A percentile compares a stretch with the other conserved stretches of the same genome.
Evolutionary conservation across 495 filamentous ascomycete species (phyloP).

Genomic region (Darksidea phi): DNA sequence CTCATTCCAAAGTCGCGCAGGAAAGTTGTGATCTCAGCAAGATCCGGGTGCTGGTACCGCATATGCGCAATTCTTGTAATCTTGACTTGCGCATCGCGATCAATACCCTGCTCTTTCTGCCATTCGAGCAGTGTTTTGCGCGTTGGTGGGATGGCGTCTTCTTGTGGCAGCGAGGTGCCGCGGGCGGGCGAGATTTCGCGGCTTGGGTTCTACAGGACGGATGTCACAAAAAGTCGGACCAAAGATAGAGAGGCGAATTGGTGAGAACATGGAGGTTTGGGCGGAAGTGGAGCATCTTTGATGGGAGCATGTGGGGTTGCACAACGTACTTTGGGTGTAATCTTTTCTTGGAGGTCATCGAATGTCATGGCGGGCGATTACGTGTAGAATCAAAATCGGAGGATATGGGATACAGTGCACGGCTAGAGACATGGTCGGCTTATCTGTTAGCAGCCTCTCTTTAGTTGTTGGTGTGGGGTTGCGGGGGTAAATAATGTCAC

Average conservation of each 20-base stretch:
- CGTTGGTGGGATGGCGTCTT: slow-evolving; percentile 41
- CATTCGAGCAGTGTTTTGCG: slow-evolving; percentile 41
- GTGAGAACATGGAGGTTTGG: too few species aligned
- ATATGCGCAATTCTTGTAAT: slow-evolving; percentile 50
- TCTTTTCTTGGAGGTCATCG: slow-evolving; percentile 30
- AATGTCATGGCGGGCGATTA: slow-evolving; percentile 23
- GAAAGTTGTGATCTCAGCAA: slow-evolving; percentile 48
- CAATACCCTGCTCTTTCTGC: slow-evolving; percentile 43
- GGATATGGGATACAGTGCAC: too few species aligned
- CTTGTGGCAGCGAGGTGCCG: slow-evolving; percentile 46
- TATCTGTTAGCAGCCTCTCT: too few species aligned
- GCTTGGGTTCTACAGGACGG: slow-evolving; percentile 10
- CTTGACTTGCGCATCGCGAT: slow-evolving; percentile 44
- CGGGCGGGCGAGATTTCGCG: slow-evolving; percentile 42
- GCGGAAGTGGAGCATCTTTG: too few species aligned
- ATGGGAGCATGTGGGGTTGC: slow-evolving; percentile 25
- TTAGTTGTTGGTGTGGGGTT: too few species aligned
- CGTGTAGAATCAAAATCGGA: too few species aligned
- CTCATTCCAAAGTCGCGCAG: slow-evolving; percentile 46
- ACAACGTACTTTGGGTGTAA: slow-evolving; percentile 21
- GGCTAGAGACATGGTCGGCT: too few species aligned
- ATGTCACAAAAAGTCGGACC: too few species aligned
- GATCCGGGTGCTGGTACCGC: slow-evolving; percentile 53
- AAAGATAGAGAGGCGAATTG: too few species aligned
- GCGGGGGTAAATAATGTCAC: too few species aligned